Percentiles rank a stretch among this genome's conserved stretches.
These are phyloP conservation scores for Actinomucor elegans DNA, from an alignment of 371 early-diverging fungal species.

Conservation along the genomic window DNA sequence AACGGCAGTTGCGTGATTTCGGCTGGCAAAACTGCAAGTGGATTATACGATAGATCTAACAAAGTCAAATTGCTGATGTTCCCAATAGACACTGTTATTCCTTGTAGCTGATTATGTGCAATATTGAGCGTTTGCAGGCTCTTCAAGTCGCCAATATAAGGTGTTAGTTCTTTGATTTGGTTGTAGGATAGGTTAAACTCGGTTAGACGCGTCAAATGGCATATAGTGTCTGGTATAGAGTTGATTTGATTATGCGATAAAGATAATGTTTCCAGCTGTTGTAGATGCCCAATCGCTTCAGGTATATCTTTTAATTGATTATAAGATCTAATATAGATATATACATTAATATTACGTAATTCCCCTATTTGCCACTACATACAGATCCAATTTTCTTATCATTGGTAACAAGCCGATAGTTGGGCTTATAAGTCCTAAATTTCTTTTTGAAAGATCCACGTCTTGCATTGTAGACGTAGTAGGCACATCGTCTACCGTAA, in stretches of 20 bases:
- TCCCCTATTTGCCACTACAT: conserved; percentile 12
- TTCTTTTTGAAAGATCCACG: conserved; percentile 11
- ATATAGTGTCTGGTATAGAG: conserved; percentile 64
- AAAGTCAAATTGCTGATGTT: conserved; percentile 55
- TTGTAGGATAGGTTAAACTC: conserved; percentile 58
- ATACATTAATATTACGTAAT: no score
- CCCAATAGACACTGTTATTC: conserved; percentile 66
- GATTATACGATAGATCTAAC: conserved; percentile 67
- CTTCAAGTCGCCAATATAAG: conserved; percentile 29
- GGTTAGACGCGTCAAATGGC: conserved; percentile 55
- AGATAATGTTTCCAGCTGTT: conserved; percentile 57
- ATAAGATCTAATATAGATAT: conserved; percentile 31
- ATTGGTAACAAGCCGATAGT: conserved; percentile 24
- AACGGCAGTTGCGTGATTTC: conserved; percentile 47
- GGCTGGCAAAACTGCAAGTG: conserved; percentile 36
- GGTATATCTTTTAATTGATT: conserved; percentile 64
- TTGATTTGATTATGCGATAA: conserved; percentile 59
- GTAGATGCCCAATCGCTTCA: conserved; percentile 63
- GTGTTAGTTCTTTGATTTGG: conserved; percentile 48
- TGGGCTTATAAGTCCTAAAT: conserved; percentile 8
- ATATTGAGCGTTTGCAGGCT: conserved; percentile 24
- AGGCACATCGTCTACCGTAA: conserved; percentile 13
- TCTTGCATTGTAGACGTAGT: conserved; percentile 10
- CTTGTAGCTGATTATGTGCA: conserved; percentile 17
- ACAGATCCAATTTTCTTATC: conserved; percentile 30